Evolutionary conservation across 768 basidiomycete species (phyloP).

Genomic region (Hirschioporus abietinus): DNA sequence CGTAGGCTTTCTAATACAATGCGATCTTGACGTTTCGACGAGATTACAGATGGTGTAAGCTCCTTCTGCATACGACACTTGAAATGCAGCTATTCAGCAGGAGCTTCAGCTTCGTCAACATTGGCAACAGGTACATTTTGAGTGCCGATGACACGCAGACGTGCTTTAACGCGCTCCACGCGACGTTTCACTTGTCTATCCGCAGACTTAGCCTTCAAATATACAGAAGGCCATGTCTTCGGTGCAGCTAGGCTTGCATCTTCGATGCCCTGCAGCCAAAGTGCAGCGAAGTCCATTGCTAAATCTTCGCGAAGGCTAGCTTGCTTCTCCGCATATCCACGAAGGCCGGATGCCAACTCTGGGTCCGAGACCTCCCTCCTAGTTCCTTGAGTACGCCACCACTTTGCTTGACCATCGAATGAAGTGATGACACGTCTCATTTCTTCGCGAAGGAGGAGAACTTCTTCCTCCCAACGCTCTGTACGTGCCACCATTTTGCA

Average conservation of each 20-base stretch:
- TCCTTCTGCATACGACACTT: too few species aligned
- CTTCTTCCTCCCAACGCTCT: slow-evolving; percentile 4
- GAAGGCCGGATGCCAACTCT: not conserved
- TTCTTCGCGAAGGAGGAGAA: slow-evolving; percentile 5
- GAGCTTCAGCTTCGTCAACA: too few species aligned
- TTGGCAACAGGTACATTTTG: too few species aligned
- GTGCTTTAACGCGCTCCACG: not conserved
- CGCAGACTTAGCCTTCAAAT: not conserved
- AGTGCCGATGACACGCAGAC: not conserved
- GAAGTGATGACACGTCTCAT: slow-evolving; percentile 2
- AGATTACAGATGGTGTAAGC: too few species aligned
- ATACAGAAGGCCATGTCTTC: not conserved
- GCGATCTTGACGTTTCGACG: too few species aligned
- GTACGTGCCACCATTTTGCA: slow-evolving; percentile 5
- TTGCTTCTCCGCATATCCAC: not conserved
- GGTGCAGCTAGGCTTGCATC: not conserved
- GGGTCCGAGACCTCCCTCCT: not conserved
- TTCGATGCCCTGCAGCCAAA: not conserved
- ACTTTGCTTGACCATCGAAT: not conserved
- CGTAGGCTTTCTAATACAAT: too few species aligned
- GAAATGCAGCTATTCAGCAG: too few species aligned
- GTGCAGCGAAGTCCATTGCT: not conserved
- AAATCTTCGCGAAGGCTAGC: not conserved
- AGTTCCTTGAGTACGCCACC: not conserved
- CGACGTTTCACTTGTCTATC: not conserved